Base-by-base conservation (phyloP, 257 asterid species). In the Capsicum chinense region DNA sequence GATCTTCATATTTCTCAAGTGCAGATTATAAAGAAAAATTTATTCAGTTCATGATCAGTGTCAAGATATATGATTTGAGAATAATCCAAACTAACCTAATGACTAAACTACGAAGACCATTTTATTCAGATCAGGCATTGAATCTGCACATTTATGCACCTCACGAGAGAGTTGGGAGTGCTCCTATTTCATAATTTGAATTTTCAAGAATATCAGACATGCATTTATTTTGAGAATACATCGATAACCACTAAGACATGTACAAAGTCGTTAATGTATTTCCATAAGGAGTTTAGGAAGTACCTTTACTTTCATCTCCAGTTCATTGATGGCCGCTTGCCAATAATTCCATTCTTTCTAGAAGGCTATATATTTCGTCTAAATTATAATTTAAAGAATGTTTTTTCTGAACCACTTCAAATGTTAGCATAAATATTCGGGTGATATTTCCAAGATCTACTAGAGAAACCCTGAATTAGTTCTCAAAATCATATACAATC, bases 1-100 rank as follows among this genome's bases (percentile, higher is more conserved):
- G 97, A 88, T 97, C 97, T 92, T 95, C 98, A 81, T 98, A 94
- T 87, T 97, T 98, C 84, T 89, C 93, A 86, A 97, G 98, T 95
- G 92, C 86, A 90, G n/a, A 85, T 15, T 63, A 83, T 84, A 54
- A 86, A 81, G 5, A 70, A 14, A 63, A 71, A 44, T 86, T 9
- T 48, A 85, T 64, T 68, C 58, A 56, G 84, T 67, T 42, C 58
- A 48, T 56, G 56, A 56, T 56, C 54, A 10, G 63, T 11, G 50
- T 52, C 83, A 74, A 62, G 69, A 80, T n/a, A 85, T 57, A 69
- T 17, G 3, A 50, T 37, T 47, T 67, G 13, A 48, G 88, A 78
- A 47, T 81, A 56, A 52, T 82, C 56, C 62, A 81, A 64, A 79
- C 94, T 86, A 92, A 95, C 99, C 98, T 56, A 97, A 92, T 83